A percentile compares a stretch with the other conserved stretches of the same genome.
Evolutionary conservation across 2,329 filamentous ascomycete genomes (phyloP).

Genomic region (Alternaria ventricosa): DNA sequence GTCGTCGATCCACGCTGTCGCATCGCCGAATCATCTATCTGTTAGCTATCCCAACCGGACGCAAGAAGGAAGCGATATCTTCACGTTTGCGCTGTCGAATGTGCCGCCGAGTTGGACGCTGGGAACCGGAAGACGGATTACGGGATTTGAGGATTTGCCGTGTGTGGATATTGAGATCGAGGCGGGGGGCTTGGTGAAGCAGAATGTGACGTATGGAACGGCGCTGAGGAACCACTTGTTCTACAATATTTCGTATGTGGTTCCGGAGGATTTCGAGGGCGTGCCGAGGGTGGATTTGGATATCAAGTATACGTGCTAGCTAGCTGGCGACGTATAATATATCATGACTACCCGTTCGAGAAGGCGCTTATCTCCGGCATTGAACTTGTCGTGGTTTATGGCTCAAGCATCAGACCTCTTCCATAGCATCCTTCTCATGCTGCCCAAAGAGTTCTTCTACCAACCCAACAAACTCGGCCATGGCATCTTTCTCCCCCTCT

Average conservation of each 20-base stretch:
- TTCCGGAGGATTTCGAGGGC: constrained; percentile 51
- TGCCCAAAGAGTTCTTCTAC: constrained; percentile 33
- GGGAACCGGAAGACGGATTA: constrained; percentile 10
- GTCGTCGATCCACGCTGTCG: constrained; percentile 52
- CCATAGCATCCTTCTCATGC: not conserved
- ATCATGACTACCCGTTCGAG: not conserved
- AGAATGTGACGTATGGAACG: constrained; percentile 48
- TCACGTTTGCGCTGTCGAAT: constrained; percentile 24
- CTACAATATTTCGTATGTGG: constrained; percentile 57
- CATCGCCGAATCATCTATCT: constrained; percentile 33
- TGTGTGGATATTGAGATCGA: constrained; percentile 51
- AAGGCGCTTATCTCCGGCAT: rapidly evolving
- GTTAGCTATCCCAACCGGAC: constrained; percentile 29
- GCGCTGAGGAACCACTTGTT: constrained; percentile 52
- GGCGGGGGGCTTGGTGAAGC: constrained; percentile 48
- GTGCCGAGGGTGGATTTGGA: constrained; percentile 47
- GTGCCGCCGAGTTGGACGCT: constrained; percentile 27
- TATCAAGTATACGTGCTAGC: constrained; percentile 46
- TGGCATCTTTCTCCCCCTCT: constrained; percentile 46
- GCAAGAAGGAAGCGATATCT: constrained; percentile 25
- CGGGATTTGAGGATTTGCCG: constrained; percentile 23
- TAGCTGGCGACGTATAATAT: not conserved
- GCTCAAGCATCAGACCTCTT: not conserved
- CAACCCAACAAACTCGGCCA: constrained; percentile 50
- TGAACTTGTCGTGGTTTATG: not conserved